Evolutionary conservation across 2,329 filamentous ascomycete species (phyloP).

Genomic region (Arachnomyces sp.): DNA sequence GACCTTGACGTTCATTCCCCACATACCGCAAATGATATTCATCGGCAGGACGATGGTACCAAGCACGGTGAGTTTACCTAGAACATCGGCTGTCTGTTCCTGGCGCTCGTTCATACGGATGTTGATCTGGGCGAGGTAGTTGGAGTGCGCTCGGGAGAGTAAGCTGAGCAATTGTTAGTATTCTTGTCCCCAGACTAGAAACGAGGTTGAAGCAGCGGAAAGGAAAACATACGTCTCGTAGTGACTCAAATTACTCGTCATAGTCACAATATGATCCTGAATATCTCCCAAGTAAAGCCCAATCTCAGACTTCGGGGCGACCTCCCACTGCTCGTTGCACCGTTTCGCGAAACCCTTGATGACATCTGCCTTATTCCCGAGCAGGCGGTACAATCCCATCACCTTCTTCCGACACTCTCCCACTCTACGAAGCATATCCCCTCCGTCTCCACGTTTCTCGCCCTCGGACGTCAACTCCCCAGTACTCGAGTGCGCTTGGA

Average conservation of each 20-base stretch:
- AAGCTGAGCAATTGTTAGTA: constrained; percentile 49
- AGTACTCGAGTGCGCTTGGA: constrained; percentile 63
- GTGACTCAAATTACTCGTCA: constrained; percentile 92
- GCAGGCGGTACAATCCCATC: constrained; percentile 84
- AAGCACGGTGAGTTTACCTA: constrained; percentile 88
- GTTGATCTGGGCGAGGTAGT: constrained; percentile 99
- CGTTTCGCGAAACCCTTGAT: constrained; percentile 98
- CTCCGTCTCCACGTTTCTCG: constrained; percentile 34
- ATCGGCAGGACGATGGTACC: constrained; percentile 96
- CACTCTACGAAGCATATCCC: constrained; percentile 84
- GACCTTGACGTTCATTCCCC: constrained; percentile 98
- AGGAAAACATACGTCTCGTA: constrained; percentile 72
- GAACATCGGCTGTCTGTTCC: constrained; percentile 88
- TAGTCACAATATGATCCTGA: constrained; percentile 97
- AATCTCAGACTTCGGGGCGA: constrained; percentile 89
- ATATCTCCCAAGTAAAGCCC: constrained; percentile 97
- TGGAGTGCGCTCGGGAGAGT: constrained; percentile 80
- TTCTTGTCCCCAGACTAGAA: not conserved
- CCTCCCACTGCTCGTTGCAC: constrained; percentile 96
- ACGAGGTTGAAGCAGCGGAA: not conserved
- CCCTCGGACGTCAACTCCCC: constrained; percentile 29
- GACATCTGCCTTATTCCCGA: constrained; percentile 96
- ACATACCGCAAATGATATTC: constrained; percentile 98
- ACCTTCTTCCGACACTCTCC: constrained; percentile 95
- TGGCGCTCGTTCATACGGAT: constrained; percentile 98